Conservation (phyloP, 768 basidiomycete species). For the Hirschioporus abietinus region DNA sequence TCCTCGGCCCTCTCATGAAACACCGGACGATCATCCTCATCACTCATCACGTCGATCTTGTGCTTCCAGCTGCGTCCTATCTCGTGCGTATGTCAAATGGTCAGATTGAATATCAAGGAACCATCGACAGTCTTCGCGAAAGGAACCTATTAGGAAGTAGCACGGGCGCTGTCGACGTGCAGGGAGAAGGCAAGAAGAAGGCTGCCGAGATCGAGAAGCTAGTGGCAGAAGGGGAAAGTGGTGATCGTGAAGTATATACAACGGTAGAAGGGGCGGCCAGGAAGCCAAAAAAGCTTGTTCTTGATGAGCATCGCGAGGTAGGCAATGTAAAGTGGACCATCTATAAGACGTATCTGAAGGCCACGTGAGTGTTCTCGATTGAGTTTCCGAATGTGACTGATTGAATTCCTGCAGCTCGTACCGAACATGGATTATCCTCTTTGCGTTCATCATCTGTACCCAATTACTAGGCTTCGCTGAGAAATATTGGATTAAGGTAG, state of each 20-base stretch:
- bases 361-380: constrained; percentile 7
- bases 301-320: constrained; percentile 17
- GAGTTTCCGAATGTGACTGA: constrained; percentile 1
- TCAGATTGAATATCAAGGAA: constrained; percentile 28
- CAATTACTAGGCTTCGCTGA: constrained; percentile 15
- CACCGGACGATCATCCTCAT: constrained; percentile 28
- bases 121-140: constrained; percentile 25
- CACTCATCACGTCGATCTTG: constrained; percentile 34
- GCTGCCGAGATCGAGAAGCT: constrained; percentile 4
- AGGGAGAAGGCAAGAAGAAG: constrained; percentile 11
- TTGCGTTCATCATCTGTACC: constrained; percentile 8
- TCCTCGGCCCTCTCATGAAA: constrained; percentile 18
- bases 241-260: neutral
- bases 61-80: constrained; percentile 27
- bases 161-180: constrained; percentile 21
- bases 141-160: constrained; percentile 24
- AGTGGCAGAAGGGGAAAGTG: neutral
- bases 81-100: constrained; percentile 30
- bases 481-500: constrained; percentile 28
- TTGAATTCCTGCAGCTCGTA: constrained; percentile 11
- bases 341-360: constrained; percentile 23
- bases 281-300: constrained; percentile 12
- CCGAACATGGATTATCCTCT: constrained; percentile 15
- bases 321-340: constrained; percentile 18
- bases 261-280: neutral